Conservation (phyloP, 75 land plant genomes). For the Selaginella tamariscina region DNA sequence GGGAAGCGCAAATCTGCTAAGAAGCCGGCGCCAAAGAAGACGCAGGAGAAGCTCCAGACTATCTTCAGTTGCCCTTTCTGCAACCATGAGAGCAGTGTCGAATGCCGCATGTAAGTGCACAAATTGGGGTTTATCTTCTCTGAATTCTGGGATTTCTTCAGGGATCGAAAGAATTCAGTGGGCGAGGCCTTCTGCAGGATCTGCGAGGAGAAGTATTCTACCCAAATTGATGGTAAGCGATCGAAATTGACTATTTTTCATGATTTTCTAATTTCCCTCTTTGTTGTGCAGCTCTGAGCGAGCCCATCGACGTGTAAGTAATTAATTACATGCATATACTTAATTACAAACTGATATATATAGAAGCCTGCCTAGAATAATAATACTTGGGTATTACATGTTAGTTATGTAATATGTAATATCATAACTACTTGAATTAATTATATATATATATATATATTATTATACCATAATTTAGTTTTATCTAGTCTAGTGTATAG, state of each 20-base stretch:
- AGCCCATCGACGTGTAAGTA: constrained; percentile 75
- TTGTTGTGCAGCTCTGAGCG: constrained; percentile 48
- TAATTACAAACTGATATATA: no score
- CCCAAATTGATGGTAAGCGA: constrained; percentile 40
- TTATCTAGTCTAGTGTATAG: no score
- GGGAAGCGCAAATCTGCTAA: constrained; percentile 87
- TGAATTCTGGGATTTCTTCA: constrained; percentile 16
- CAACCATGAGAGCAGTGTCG: constrained; percentile 87
- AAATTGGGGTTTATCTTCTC: neutral
- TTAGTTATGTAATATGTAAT: no score
- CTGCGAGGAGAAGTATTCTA: constrained; percentile 78
- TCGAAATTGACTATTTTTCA: neutral
- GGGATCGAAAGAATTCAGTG: constrained; percentile 66
- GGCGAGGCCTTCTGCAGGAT: constrained; percentile 76
- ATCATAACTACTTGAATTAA: no score
- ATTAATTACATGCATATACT: neutral
- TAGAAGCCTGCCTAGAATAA: no score
- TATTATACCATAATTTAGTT: no score
- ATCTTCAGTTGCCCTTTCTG: constrained; percentile 95
- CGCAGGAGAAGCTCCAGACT: constrained; percentile 80
- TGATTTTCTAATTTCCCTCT: neutral
- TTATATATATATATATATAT: no score
- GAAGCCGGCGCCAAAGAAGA: constrained; percentile 77
- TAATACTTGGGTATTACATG: no score
- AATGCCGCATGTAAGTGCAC: constrained; percentile 68